Conservation (phyloP, 2,329 filamentous ascomycete genomes). For the Microthyrium microscopicum region DNA sequence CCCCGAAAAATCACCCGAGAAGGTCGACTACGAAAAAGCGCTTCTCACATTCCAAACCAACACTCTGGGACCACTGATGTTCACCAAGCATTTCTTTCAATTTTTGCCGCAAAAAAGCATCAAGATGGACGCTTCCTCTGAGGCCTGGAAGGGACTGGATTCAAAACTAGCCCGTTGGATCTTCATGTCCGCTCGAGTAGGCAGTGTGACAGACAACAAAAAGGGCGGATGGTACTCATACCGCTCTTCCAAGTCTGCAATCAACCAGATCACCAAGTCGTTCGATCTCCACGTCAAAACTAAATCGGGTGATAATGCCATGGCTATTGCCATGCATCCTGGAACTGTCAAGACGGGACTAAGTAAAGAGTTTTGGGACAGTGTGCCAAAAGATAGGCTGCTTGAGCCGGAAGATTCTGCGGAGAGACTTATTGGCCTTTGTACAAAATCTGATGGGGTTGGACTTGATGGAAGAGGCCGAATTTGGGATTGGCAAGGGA, state of each 20-base stretch:
- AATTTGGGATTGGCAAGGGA: slow-evolving; percentile 24
- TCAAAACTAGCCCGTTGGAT: slow-evolving; percentile 45
- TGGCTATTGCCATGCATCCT: slow-evolving; percentile 58
- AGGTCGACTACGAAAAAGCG: slow-evolving; percentile 44
- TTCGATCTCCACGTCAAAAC: slow-evolving; percentile 51
- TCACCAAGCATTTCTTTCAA: slow-evolving; percentile 57
- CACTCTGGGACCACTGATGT: slow-evolving; percentile 53
- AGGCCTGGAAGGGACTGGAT: slow-evolving; percentile 21
- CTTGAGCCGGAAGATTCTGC: slow-evolving; percentile 52
- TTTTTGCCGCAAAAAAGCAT: slow-evolving; percentile 49
- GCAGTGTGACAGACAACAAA: slow-evolving; percentile 53
- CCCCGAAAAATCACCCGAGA: slow-evolving; percentile 52
- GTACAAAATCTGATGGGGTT: slow-evolving; percentile 41
- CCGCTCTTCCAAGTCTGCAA: slow-evolving; percentile 56
- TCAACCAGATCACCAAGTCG: slow-evolving; percentile 54
- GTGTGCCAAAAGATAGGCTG: slow-evolving; percentile 43
- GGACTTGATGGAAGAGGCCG: slow-evolving; percentile 30
- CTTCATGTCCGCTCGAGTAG: slow-evolving; percentile 65
- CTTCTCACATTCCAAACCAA: slow-evolving; percentile 60
- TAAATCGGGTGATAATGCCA: slow-evolving; percentile 39
- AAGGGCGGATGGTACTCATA: slow-evolving; percentile 73
- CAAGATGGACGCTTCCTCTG: slow-evolving; percentile 13
- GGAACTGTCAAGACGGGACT: slow-evolving; percentile 66
- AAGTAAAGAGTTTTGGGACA: slow-evolving; percentile 55
- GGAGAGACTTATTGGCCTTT: slow-evolving; percentile 35